Evolutionary conservation across 352 stramenopile genomes (phyloP), one percentile per base, ranked within the genome.

Genomic region (Globisporangium splendens): DNA sequence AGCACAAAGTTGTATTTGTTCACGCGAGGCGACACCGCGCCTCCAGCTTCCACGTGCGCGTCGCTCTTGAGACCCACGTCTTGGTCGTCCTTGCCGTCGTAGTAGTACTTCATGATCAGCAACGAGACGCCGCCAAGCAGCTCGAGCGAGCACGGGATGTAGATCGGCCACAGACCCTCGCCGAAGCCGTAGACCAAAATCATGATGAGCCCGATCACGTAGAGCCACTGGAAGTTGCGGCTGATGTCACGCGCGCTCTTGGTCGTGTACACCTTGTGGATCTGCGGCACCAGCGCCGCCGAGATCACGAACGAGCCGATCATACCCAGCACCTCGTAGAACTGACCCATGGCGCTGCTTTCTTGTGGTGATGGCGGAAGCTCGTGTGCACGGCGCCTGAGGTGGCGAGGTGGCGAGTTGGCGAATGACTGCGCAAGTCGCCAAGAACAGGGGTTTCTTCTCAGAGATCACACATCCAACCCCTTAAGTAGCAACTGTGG

Each of bases 141-240:
- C 47, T 82, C 73, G 48, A 79, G 59, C 41, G 70, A 58, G 52
- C 60, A 70, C 48, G 73, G 73, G 46, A 82, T 70, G 54, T 70
- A 82, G 48, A 82, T 77, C 22, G 73, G 70, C 62, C 65, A 82
- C n/a, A 82, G 65, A 17, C 43, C 52, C 31, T 79, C 64, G 49
- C 70, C 73, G 46, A 75, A 46, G 22, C 66, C 70, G 51, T 82
- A 82, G 15, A 75, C 50, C 21, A 75, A 38, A 8, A 77, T 63
- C 53, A 79, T 51, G 18, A 55, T 42, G 38, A 78, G 63, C 3
- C 69, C 72, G 18, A 63, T 21, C 21, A 75, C 60, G 60, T 79
- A 81, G 39, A 78, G 63, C 15, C 60, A 42, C 17, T 75, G 61
- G 56, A 81, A 81, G 39, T 65, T 71, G 52, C 62, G 63, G 47